Conservation (phyloP, 441 rosid genomes). For the Populus hybrid region DNA sequence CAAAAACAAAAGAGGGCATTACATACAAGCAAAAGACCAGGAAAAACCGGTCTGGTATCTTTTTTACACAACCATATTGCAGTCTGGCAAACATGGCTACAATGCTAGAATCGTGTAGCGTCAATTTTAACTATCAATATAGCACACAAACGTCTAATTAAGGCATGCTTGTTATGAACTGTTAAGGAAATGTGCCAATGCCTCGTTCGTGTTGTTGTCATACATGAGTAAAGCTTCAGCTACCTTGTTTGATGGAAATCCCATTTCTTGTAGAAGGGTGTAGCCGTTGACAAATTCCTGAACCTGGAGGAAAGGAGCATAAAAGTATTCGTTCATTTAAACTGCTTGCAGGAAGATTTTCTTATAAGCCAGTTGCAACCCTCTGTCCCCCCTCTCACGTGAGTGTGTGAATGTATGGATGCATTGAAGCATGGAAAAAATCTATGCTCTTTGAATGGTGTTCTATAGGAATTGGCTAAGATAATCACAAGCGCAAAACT, state of each 20-base stretch:
- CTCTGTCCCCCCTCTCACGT: neutral
- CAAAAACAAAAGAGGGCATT: too few species aligned
- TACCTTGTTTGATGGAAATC: constrained; percentile 64
- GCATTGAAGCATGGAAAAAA: neutral
- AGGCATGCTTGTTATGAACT: constrained; percentile 36
- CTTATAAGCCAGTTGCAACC: neutral
- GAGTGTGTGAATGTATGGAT: neutral
- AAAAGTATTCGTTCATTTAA: neutral
- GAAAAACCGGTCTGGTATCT: neutral
- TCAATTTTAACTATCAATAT: neutral
- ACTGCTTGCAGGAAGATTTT: neutral
- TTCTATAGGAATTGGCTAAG: too few species aligned
- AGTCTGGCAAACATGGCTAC: neutral
- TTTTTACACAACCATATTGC: constrained; percentile 2
- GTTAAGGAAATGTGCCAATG: constrained; percentile 67
- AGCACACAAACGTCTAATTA: constrained; percentile 8
- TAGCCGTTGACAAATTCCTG: constrained; percentile 65
- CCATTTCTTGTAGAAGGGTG: constrained; percentile 68
- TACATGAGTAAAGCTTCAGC: constrained; percentile 62
- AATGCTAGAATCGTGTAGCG: neutral
- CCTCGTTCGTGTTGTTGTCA: constrained; percentile 77
- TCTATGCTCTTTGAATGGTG: neutral
- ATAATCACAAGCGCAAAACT: neutral
- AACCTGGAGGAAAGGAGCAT: constrained; percentile 40
- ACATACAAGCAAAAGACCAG: neutral